Evolutionary conservation across 768 basidiomycete species (phyloP).

Genomic region (Panellus pusillus): DNA sequence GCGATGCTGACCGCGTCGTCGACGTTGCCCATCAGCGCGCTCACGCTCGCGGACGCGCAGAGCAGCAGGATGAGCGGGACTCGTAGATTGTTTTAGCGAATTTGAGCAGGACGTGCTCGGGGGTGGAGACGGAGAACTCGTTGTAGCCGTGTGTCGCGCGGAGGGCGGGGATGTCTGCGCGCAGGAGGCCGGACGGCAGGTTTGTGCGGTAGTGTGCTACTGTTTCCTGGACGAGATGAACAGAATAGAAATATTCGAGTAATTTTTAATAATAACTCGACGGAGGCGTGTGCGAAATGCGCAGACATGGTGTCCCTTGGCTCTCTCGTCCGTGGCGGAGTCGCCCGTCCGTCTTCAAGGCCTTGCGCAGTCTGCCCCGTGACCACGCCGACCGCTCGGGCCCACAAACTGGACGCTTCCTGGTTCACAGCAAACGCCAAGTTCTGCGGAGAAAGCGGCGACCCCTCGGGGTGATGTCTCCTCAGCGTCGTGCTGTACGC

Average conservation of each 20-base stretch:
- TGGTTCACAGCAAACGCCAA: constrained; percentile 50
- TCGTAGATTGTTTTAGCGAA: constrained; percentile 96
- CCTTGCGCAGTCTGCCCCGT: constrained; percentile 36
- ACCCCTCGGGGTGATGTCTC: constrained; percentile 57
- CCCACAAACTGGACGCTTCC: constrained; percentile 53
- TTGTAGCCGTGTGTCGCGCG: constrained; percentile 82
- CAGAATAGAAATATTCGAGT: constrained; percentile 6
- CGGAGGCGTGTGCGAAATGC: constrained; percentile 63
- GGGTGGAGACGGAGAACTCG: constrained; percentile 84
- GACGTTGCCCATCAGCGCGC: constrained; percentile 90
- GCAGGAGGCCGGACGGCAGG: constrained; percentile 57
- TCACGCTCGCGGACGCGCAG: constrained; percentile 86
- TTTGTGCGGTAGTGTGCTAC: constrained; percentile 71
- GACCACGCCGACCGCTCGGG: constrained; percentile 39
- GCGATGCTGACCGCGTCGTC: constrained; percentile 95
- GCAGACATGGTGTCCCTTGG: constrained; percentile 61
- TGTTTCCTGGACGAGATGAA: constrained; percentile 56
- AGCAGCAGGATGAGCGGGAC: constrained; percentile 89
- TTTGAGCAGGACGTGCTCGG: constrained; percentile 81
- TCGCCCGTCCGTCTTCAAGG: constrained; percentile 41
- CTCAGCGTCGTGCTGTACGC: constrained; percentile 81
- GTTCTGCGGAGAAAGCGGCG: constrained; percentile 44
- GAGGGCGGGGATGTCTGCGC: constrained; percentile 60
- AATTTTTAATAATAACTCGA: constrained; percentile 48
- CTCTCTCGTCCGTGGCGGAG: constrained; percentile 32